These are phyloP conservation scores for Madurella fahalii DNA, from an alignment of 2,329 filamentous ascomycete genomes.

Conservation along the genomic window DNA sequence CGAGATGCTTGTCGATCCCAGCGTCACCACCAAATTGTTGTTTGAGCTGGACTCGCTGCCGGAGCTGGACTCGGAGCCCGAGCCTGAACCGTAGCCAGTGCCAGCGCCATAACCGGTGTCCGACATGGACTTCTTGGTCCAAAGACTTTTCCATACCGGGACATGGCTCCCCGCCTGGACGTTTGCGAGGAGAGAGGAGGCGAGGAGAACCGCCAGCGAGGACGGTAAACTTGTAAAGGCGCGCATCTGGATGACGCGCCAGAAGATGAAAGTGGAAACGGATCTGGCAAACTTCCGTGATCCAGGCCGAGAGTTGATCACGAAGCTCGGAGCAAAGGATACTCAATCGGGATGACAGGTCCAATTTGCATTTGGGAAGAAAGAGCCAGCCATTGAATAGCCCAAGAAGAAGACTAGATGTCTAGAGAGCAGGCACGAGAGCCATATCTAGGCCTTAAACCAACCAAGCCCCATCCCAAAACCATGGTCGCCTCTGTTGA, in stretches of 20 bases:
- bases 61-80: background rate
- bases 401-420: background rate
- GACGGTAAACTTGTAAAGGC: conserved; percentile 1
- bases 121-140: conserved; percentile 2
- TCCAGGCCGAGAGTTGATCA: background rate
- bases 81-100: background rate
- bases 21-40: conserved; percentile 12
- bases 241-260: conserved; percentile 4
- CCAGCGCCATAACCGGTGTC: background rate
- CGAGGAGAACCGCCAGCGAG: conserved; percentile 7
- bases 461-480: background rate
- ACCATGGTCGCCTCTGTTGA: background rate
- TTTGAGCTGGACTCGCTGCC: background rate
- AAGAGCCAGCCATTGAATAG: background rate
- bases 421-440: background rate
- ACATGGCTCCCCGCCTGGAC: background rate
- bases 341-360: background rate
- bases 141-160: background rate
- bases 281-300: background rate
- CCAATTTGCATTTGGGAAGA: background rate
- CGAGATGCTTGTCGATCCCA: conserved; percentile 14
- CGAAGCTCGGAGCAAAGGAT: background rate
- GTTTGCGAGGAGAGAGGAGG: background rate
- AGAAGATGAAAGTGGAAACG: background rate
- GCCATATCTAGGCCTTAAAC: conserved; percentile 11